phyloP scores from a whole-genome alignment of 78 protist genomes.

The Ministeria vibrans region DNA sequence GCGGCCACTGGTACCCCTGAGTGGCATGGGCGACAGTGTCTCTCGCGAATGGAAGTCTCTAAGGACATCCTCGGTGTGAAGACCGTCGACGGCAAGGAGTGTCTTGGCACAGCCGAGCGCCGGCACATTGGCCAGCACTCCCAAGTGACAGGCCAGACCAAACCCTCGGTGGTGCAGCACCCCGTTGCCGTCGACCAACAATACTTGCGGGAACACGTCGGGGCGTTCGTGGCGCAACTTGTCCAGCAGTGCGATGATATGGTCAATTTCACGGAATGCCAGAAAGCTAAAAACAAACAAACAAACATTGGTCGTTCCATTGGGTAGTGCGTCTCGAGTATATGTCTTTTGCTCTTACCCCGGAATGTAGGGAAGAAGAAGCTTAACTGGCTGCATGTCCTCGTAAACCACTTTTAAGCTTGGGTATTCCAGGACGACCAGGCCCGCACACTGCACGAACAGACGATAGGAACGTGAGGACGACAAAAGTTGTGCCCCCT shows the following conservation, averaged over 20 bases:
- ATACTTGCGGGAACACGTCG: background rate
- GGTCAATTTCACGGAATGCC: slow-evolving; percentile 25
- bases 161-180: slow-evolving; percentile 26
- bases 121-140: slow-evolving; percentile 16
- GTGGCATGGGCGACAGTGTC: background rate
- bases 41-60: background rate
- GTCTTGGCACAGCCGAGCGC: slow-evolving; percentile 36
- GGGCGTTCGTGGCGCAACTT: background rate
- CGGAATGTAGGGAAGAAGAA: slow-evolving; percentile 18
- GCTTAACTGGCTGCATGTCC: background rate
- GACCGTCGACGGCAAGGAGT: slow-evolving; percentile 11
- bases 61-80: background rate
- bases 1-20: background rate
- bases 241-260: background rate
- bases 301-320: no score
- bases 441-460: no score
- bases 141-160: slow-evolving; percentile 39
- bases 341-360: slow-evolving; percentile 8
- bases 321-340: background rate
- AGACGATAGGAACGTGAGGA: no score
- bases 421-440: no score
- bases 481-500: no score
- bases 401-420: slow-evolving; percentile 29
- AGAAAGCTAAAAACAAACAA: slow-evolving; percentile 13
- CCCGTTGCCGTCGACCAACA: slow-evolving; percentile 48